Evolutionary conservation across 2,329 filamentous ascomycete species (phyloP).

Genomic region (Paecilomyces sp.): DNA sequence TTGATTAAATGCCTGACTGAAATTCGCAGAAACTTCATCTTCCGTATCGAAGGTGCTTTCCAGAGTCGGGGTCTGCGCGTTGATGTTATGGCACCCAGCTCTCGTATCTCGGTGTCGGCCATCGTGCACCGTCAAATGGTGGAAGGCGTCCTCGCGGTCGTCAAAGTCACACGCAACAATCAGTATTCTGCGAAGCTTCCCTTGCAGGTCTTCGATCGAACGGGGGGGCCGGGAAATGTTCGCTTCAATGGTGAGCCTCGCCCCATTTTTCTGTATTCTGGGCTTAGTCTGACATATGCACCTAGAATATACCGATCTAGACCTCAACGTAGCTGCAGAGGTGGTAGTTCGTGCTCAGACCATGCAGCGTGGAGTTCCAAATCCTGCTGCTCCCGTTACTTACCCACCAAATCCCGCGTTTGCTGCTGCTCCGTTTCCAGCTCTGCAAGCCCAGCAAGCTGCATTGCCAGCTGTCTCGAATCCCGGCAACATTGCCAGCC

Average conservation of each 20-base stretch:
- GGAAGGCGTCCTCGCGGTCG: slow-evolving; percentile 81
- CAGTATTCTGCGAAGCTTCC: slow-evolving; percentile 68
- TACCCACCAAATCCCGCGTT: slow-evolving; percentile 30
- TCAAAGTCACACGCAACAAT: slow-evolving; percentile 64
- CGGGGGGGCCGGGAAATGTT: slow-evolving; percentile 64
- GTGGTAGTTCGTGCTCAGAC: slow-evolving; percentile 59
- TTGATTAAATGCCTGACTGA: slow-evolving; percentile 7
- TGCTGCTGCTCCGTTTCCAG: slow-evolving; percentile 27
- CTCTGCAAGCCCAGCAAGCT: slow-evolving; percentile 22
- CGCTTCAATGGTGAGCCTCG: slow-evolving; percentile 59
- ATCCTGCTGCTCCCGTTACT: slow-evolving; percentile 9
- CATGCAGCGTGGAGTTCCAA: slow-evolving; percentile 27
- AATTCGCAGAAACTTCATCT: slow-evolving; percentile 61
- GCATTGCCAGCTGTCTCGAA: slow-evolving; percentile 27
- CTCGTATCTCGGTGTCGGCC: slow-evolving; percentile 66
- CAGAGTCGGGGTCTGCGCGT: slow-evolving; percentile 62
- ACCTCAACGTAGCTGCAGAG: slow-evolving; percentile 70
- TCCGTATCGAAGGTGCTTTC: slow-evolving; percentile 74
- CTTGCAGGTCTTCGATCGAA: slow-evolving; percentile 79
- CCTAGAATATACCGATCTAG: slow-evolving; percentile 72
- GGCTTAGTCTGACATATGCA: slow-evolving; percentile 12
- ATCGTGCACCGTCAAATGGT: slow-evolving; percentile 80
- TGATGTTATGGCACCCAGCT: slow-evolving; percentile 72
- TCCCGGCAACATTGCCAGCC: slow-evolving; percentile 51
- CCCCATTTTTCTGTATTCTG: not conserved